These are phyloP conservation scores for Ophiostoma perfectum DNA, from an alignment of 2,329 filamentous ascomycete genomes.

Conservation along the genomic window DNA sequence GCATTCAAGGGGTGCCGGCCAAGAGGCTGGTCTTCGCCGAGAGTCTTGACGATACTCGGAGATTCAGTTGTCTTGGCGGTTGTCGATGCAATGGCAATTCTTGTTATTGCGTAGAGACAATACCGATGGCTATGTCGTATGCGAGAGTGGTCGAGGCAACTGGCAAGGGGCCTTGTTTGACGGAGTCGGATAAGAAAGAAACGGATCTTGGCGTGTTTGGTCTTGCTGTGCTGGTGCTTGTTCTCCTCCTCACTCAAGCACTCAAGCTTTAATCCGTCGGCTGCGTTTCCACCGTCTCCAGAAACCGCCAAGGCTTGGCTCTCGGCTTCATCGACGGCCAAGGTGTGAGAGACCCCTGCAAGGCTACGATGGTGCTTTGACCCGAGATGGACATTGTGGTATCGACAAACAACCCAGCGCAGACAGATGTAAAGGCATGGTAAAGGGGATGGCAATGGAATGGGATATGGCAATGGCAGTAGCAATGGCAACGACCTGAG, in stretches of 20 bases:
- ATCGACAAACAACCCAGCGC: background rate
- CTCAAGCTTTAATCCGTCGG: background rate
- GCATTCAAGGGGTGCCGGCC: background rate
- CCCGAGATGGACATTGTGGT: background rate
- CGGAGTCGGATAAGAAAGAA: background rate
- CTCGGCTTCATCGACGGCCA: constrained; percentile 4
- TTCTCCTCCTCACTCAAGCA: background rate
- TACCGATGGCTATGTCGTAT: background rate
- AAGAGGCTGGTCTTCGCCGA: background rate
- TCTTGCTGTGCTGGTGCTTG: background rate
- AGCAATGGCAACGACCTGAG: background rate
- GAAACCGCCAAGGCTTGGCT: background rate
- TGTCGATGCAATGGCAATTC: background rate
- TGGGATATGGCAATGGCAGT: background rate
- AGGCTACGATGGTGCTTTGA: constrained; percentile 5
- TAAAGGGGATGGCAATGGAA: background rate
- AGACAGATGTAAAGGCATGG: background rate
- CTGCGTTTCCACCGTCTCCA: background rate
- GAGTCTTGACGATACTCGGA: constrained; percentile 1
- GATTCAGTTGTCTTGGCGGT: background rate
- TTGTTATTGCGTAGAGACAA: background rate
- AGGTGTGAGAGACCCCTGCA: constrained; percentile 4
- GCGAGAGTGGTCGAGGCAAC: too few relatives aligned
- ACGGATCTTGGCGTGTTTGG: background rate
- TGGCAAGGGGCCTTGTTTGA: background rate